These are phyloP conservation scores for Acer saccharum DNA, from an alignment of 345 rosid genomes.

Conservation along the genomic window DNA sequence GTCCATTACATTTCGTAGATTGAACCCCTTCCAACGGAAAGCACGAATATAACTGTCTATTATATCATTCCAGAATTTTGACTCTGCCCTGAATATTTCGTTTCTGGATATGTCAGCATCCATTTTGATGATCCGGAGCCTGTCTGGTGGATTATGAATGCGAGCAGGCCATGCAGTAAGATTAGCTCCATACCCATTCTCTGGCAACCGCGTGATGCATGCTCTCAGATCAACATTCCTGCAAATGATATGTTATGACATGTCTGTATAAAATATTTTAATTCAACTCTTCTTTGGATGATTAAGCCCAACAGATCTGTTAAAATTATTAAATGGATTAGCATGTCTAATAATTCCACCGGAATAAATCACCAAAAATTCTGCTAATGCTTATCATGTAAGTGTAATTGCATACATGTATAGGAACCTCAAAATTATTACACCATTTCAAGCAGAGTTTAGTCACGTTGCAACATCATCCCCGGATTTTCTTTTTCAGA, in stretches of 20 bases:
- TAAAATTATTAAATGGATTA: neutral
- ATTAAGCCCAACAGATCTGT: neutral
- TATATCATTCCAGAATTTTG: slow-evolving; percentile 58
- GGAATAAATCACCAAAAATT: neutral
- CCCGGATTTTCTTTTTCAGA: neutral
- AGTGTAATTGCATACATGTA: neutral
- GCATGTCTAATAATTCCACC: neutral
- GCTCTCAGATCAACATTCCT: slow-evolving; percentile 59
- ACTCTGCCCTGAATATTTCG: slow-evolving; percentile 63
- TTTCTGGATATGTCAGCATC: slow-evolving; percentile 61
- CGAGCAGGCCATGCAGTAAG: slow-evolving; percentile 65
- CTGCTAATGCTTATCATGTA: neutral
- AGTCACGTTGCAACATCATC: neutral
- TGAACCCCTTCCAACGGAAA: slow-evolving; percentile 56
- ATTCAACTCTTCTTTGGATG: neutral
- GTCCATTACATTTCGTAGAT: slow-evolving; percentile 60
- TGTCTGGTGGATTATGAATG: slow-evolving; percentile 58
- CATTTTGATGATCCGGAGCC: slow-evolving; percentile 63
- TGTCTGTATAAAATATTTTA: neutral
- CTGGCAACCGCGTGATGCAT: slow-evolving; percentile 54
- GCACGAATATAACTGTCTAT: slow-evolving; percentile 52
- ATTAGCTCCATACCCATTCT: slow-evolving; percentile 57
- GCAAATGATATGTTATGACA: slow-evolving; percentile 21
- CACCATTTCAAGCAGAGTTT: neutral
- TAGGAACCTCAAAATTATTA: neutral